Evolutionary conservation across 2,329 filamentous ascomycete species (phyloP).

Genomic region (Aspergillus sp.): DNA sequence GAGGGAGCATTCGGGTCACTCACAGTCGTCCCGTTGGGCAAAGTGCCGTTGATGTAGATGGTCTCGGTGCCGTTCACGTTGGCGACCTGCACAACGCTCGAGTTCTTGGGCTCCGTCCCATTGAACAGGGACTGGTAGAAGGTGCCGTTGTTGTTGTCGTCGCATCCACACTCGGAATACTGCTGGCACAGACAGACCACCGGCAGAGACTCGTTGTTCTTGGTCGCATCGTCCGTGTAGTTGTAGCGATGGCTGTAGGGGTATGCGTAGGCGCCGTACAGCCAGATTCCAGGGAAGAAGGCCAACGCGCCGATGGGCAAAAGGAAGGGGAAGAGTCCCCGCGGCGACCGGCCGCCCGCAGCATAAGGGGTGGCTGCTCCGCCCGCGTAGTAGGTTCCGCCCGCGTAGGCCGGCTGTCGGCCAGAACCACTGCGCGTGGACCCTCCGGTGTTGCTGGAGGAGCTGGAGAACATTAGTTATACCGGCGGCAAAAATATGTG

Average conservation of each 20-base stretch:
- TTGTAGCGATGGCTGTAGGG: conserved; percentile 49
- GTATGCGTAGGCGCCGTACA: conserved; percentile 58
- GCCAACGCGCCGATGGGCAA: conserved; percentile 47
- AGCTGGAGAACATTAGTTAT: not conserved
- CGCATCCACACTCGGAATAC: conserved; percentile 58
- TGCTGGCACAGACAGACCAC: conserved; percentile 58
- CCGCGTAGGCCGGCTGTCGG: conserved; percentile 47
- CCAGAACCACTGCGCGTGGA: conserved; percentile 39
- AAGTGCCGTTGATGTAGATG: conserved; percentile 49
- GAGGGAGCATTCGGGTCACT: conserved; percentile 25
- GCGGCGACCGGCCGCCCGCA: conserved; percentile 44
- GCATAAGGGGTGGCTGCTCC: conserved; percentile 54
- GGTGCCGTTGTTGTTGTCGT: conserved; percentile 47
- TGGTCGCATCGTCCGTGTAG: conserved; percentile 46
- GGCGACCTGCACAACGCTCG: conserved; percentile 36
- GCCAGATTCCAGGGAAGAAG: conserved; percentile 55
- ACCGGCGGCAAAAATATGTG: not conserved
- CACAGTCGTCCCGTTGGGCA: conserved; percentile 46
- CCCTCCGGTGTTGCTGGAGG: conserved; percentile 29
- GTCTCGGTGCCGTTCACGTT: conserved; percentile 44
- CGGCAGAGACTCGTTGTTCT: conserved; percentile 50
- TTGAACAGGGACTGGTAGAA: conserved; percentile 45
- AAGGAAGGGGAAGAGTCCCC: conserved; percentile 51
- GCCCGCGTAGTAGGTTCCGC: conserved; percentile 55
- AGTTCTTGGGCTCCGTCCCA: conserved; percentile 40